Base-by-base conservation (phyloP, 2,329 filamentous ascomycete species). In the Pseudogymnoascus sp. region DNA sequence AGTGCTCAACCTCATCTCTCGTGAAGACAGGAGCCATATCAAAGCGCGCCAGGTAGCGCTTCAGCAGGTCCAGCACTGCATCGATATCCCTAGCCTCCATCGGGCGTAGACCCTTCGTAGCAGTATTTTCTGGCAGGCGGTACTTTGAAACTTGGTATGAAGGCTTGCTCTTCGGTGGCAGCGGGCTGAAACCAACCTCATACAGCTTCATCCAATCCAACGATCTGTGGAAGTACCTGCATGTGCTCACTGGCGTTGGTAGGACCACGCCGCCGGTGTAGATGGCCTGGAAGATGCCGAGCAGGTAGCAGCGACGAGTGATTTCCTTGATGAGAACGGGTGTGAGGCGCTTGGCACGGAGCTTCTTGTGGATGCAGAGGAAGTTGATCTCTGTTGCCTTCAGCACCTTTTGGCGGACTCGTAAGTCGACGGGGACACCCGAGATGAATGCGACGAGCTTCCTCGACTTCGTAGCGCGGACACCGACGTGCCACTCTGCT, bases 321-420 rank as follows among this genome's bases (percentile, higher is more conserved):
- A 99, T 91, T 74, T 99, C 94, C 76, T 97, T 97, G 80, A 99
- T 99, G 60, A 99, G 84, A 1, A 97, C 89, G 0, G 94, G 94
- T 0, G 94, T 87, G 45, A 99, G 85, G 61, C 94, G 87, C 79
- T 97, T 97, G 63, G 89, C 86, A 59, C 94, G 90, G 33, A 99
- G 85, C 77, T 97, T 97, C 81, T 97, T 97, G 81, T 99, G 94
- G 61, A 99, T 88, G 72, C 92, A 96, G 67, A 99, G 87, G 77
- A 97, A 99, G 79, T 99, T 99, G 77, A 99, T 94, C 75, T 99
- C 94, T 58, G 90, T 92, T 68, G 89, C 87, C 65, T 86, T 84
- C 64, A 99, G 77, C 62, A 83, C 77, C 64, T 89, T 89, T 64
- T 88, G 80, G 66, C 92, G 89, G 45, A 99, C 87, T 60, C 88